These are phyloP conservation scores for Penicillium janthinellum DNA, from an alignment of 2,329 filamentous ascomycete genomes.

Conservation along the genomic window DNA sequence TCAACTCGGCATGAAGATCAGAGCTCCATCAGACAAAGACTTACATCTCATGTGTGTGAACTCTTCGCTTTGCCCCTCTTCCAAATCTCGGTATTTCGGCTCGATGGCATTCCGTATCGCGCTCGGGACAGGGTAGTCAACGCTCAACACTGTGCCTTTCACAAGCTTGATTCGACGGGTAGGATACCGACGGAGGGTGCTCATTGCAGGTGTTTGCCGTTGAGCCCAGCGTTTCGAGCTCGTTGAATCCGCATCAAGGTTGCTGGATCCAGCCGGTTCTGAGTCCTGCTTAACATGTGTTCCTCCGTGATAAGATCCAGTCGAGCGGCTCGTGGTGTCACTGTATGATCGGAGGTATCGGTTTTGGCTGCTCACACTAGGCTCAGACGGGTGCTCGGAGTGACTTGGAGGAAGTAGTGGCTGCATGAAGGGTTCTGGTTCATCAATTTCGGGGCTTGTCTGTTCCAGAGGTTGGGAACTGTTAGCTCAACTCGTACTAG, in stretches of 20 bases:
- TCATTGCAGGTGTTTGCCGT: conserved; percentile 2
- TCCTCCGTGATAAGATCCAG: conserved; percentile 2
- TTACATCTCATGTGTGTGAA: conserved; percentile 23
- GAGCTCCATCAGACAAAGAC: not conserved
- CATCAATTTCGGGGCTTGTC: conserved; percentile 9
- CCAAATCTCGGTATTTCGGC: conserved; percentile 15
- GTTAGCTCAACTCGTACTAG: not conserved
- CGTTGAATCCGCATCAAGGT: conserved; percentile 6
- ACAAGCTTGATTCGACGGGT: conserved; percentile 20
- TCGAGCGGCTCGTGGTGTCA: conserved; percentile 3
- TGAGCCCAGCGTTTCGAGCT: conserved; percentile 13
- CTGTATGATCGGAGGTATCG: conserved; percentile 8
- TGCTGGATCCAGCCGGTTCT: not conserved
- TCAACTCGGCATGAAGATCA: no score
- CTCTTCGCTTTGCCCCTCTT: conserved; percentile 19
- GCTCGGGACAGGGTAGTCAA: conserved; percentile 20
- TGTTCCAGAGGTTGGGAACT: not conserved
- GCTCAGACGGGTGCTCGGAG: not conserved
- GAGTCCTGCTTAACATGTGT: not conserved
- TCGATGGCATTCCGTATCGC: conserved; percentile 20
- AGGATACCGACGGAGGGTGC: conserved; percentile 15
- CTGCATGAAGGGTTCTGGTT: conserved; percentile 3
- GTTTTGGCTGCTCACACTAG: not conserved
- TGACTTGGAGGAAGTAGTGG: conserved; percentile 2
- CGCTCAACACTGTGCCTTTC: conserved; percentile 18